These are phyloP conservation scores for Fusarium abutilonis DNA, from an alignment of 2,329 filamentous ascomycete genomes.

Conservation along the genomic window DNA sequence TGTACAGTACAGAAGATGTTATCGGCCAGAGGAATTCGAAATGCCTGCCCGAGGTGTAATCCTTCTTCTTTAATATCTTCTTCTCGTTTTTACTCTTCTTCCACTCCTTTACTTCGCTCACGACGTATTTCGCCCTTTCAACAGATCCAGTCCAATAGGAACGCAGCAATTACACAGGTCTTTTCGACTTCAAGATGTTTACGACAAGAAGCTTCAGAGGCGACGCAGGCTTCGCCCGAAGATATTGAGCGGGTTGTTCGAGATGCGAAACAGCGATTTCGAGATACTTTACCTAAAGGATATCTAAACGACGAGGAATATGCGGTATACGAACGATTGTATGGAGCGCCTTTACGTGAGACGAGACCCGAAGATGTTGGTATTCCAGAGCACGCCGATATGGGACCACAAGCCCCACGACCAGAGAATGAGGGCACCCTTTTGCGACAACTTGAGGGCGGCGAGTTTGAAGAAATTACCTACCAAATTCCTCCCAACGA, in stretches of 20 bases:
- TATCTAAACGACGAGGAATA: slow-evolving; percentile 77
- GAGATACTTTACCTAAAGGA: slow-evolving; percentile 77
- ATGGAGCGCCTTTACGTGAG: slow-evolving; percentile 76
- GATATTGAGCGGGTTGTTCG: slow-evolving; percentile 73
- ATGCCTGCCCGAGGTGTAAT: slow-evolving; percentile 48
- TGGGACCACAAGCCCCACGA: slow-evolving; percentile 41
- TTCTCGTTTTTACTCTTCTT: slow-evolving; percentile 21
- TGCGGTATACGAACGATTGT: slow-evolving; percentile 79
- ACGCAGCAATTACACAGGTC: slow-evolving; percentile 41
- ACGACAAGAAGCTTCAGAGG: slow-evolving; percentile 34
- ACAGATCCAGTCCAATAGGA: slow-evolving; percentile 42
- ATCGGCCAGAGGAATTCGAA: slow-evolving; percentile 48
- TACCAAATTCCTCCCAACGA: slow-evolving; percentile 50
- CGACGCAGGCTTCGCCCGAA: slow-evolving; percentile 26
- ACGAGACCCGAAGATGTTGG: slow-evolving; percentile 69
- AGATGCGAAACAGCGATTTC: slow-evolving; percentile 77
- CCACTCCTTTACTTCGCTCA: slow-evolving; percentile 29
- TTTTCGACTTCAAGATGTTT: slow-evolving; percentile 46
- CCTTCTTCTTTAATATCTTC: slow-evolving; percentile 25
- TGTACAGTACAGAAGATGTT: slow-evolving; percentile 48
- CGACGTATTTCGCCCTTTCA: slow-evolving; percentile 29
- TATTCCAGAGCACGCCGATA: slow-evolving; percentile 55
- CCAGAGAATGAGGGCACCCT: slow-evolving; percentile 55
- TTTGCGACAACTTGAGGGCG: slow-evolving; percentile 64
- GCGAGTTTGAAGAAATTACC: slow-evolving; percentile 70